These are phyloP conservation scores for Athelia psychrophila DNA, from an alignment of 1,284 basidiomycete genomes.

Conservation along the genomic window DNA sequence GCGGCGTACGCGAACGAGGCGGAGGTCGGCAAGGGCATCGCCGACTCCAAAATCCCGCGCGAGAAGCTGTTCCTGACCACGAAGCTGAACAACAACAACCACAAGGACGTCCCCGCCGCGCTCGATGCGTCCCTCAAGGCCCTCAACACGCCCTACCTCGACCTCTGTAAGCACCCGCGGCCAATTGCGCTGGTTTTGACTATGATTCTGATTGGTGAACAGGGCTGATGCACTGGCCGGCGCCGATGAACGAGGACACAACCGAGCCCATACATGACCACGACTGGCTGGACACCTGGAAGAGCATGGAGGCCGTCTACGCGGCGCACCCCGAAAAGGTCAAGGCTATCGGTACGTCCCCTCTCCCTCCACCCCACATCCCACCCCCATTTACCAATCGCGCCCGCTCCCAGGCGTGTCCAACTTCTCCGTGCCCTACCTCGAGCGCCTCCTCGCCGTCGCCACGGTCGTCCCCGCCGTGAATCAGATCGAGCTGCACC, in stretches of 20 bases:
- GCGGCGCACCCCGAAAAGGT: conserved; percentile 64
- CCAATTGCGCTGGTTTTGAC: conserved; percentile 12
- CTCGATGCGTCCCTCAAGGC: conserved; percentile 68
- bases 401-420: conserved; percentile 48
- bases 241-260: conserved; percentile 51
- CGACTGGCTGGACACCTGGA: conserved; percentile 80
- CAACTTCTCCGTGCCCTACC: conserved; percentile 63
- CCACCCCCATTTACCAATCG: not conserved
- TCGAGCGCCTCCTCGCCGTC: conserved; percentile 55
- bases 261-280: conserved; percentile 45
- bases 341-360: conserved; percentile 62
- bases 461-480: conserved; percentile 73
- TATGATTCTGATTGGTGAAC: conserved; percentile 4
- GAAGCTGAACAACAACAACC: conserved; percentile 75
- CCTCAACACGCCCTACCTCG: conserved; percentile 74
- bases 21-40: conserved; percentile 80
- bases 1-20: conserved; percentile 54
- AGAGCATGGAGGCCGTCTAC: conserved; percentile 68
- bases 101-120: conserved; percentile 60
- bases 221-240: conserved; percentile 84
- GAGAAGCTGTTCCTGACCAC: conserved; percentile 73
- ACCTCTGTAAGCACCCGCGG: conserved; percentile 55
- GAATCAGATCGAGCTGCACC: conserved; percentile 81
- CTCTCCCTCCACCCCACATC: not conserved
- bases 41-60: conserved; percentile 65